phyloP scores from a whole-genome alignment of 352 stramenopile genomes.

The Phytopythium boreale region DNA sequence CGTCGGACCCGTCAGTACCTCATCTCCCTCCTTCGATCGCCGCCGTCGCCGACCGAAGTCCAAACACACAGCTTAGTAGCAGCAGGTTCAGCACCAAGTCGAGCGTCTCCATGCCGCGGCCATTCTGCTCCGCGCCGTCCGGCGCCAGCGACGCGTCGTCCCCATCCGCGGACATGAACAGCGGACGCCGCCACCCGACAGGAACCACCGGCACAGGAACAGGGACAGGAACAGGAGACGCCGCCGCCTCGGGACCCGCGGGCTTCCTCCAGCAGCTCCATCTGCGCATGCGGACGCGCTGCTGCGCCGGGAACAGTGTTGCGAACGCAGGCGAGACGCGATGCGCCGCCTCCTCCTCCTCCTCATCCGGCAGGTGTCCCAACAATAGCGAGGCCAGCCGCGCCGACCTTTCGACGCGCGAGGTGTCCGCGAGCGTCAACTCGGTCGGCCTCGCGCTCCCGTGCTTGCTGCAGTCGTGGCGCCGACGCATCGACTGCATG shows the following conservation, averaged over 20 bases:
- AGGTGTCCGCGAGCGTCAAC: neutral
- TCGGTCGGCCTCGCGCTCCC: slow-evolving; percentile 6
- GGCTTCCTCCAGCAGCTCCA: slow-evolving; percentile 9
- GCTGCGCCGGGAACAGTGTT: neutral
- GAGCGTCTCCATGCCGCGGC: slow-evolving; percentile 1
- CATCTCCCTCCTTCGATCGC: neutral
- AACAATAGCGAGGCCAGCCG: neutral
- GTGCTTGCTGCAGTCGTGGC: slow-evolving; percentile 27
- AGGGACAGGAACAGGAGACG: neutral
- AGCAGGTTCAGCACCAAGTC: neutral
- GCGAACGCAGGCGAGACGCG: neutral
- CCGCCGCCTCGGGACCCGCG: neutral
- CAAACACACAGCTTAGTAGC: neutral
- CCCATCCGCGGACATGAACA: neutral
- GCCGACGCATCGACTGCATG: slow-evolving; percentile 30
- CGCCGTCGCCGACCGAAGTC: neutral
- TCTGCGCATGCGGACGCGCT: slow-evolving; percentile 5
- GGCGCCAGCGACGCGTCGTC: neutral
- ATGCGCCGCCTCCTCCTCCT: neutral
- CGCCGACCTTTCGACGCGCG: neutral
- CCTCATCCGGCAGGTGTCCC: neutral
- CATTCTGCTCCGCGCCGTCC: neutral
- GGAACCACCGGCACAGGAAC: neutral
- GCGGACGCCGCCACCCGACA: neutral
- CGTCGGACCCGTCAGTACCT: neutral